These are phyloP conservation scores for Penicillium vulpinum DNA, from an alignment of 2,329 filamentous ascomycete species.

Conservation along the genomic window DNA sequence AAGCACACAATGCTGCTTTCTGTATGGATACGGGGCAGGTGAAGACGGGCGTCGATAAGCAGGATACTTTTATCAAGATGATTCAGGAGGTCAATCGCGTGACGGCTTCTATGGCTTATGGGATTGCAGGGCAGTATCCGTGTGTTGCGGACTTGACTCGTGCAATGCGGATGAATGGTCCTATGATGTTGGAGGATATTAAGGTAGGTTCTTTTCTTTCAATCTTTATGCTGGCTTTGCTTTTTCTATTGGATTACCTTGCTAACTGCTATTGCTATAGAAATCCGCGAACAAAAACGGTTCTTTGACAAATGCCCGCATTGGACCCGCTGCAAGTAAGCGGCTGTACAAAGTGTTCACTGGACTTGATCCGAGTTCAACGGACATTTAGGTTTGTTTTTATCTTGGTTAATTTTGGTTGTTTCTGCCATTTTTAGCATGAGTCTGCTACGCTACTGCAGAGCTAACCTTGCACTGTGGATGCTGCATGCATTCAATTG, in stretches of 20 bases:
- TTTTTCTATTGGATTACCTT: background rate
- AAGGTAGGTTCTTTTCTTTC: constrained; percentile 32
- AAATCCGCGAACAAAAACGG: constrained; percentile 53
- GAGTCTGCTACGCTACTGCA: background rate
- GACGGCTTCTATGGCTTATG: constrained; percentile 70
- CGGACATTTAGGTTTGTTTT: constrained; percentile 39
- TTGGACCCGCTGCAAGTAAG: constrained; percentile 51
- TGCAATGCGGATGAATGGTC: constrained; percentile 61
- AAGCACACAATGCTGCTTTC: constrained; percentile 58
- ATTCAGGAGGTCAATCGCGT: constrained; percentile 72
- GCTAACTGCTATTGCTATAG: constrained; percentile 20
- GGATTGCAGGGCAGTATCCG: constrained; percentile 63
- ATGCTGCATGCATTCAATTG: background rate
- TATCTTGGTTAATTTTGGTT: background rate
- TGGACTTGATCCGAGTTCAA: constrained; percentile 46
- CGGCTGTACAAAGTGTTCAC: constrained; percentile 53
- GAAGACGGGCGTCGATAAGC: constrained; percentile 63
- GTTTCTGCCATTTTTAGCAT: background rate
- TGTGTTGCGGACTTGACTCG: constrained; percentile 59
- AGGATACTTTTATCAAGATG: constrained; percentile 73
- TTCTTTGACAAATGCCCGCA: constrained; percentile 44
- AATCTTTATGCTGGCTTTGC: background rate
- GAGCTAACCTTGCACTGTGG: background rate
- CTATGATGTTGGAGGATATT: constrained; percentile 62
- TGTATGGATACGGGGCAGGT: constrained; percentile 81